Percentiles rank a stretch among this genome's conserved stretches.
Conservation (phyloP, 2,329 filamentous ascomycete species). For the Ilyonectria mors-panacis region DNA sequence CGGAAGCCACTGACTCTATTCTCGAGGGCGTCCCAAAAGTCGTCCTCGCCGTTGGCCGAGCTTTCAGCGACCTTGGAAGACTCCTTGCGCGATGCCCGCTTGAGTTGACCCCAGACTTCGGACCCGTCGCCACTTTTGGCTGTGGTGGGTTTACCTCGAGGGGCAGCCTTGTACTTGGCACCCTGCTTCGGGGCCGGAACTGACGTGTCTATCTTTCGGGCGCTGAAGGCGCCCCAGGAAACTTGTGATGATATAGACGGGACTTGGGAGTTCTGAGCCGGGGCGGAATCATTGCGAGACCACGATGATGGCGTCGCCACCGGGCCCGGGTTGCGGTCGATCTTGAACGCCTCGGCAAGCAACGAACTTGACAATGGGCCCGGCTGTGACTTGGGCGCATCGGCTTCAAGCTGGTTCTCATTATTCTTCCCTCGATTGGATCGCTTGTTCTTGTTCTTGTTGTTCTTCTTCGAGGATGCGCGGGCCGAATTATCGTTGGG, state of each 20-base stretch:
- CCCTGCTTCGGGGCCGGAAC: conserved; percentile 28
- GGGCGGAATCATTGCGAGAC: conserved; percentile 34
- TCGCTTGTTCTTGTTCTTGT: conserved; percentile 14
- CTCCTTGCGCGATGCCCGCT: conserved; percentile 32
- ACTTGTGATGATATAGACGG: conserved; percentile 7
- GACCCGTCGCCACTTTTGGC: conserved; percentile 7
- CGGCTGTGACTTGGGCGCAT: conserved; percentile 22
- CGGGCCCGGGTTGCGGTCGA: conserved; percentile 44
- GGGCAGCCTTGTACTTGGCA: background rate
- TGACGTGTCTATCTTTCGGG: conserved; percentile 40
- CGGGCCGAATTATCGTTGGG: conserved; percentile 10
- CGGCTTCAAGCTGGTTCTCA: conserved; percentile 19
- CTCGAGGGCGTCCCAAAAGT: conserved; percentile 47
- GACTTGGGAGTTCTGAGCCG: background rate
- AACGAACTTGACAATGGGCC: conserved; percentile 47
- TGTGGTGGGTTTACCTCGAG: background rate
- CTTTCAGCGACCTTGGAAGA: conserved; percentile 9
- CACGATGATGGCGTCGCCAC: conserved; percentile 48
- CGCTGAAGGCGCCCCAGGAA: conserved; percentile 45
- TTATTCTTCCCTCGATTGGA: conserved; percentile 17
- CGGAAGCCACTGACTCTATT: conserved; percentile 41
- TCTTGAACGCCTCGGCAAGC: conserved; percentile 53
- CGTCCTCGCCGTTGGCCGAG: conserved; percentile 1
- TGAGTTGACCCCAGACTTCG: conserved; percentile 46
- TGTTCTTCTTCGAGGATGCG: background rate